A percentile compares a stretch with the other conserved stretches of the same genome.
Evolutionary conservation across 805 yeast genomes (phyloP).

Genomic region (Yarrowia alimentaria): DNA sequence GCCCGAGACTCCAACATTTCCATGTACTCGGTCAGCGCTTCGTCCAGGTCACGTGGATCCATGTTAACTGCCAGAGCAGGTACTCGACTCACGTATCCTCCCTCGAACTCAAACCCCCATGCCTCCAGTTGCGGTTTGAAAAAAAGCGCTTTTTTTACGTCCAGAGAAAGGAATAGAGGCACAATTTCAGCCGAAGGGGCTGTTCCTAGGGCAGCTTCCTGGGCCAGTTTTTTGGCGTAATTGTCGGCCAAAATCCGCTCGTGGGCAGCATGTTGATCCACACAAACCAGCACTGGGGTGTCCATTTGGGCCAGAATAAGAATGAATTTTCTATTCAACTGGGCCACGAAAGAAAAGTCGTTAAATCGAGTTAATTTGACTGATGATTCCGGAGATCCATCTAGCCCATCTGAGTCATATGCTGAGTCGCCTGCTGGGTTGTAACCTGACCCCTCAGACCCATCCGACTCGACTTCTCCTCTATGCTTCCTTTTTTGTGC

Average conservation of each 20-base stretch:
- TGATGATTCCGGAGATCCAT: no score
- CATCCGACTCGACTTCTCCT: no score
- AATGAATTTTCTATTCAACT: conserved; percentile 5
- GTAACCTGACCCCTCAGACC: no score
- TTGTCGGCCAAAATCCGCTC: conserved; percentile 6
- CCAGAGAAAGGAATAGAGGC: conserved; percentile 5
- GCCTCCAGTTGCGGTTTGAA: not conserved
- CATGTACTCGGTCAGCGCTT: conserved; percentile 1
- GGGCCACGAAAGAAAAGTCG: not conserved
- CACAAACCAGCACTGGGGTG: not conserved
- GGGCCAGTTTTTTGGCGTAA: no score
- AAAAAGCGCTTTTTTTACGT: conserved; percentile 3
- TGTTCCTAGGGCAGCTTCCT: no score
- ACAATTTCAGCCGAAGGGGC: not conserved
- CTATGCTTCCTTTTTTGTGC: conserved; percentile 5
- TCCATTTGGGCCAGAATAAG: not conserved
- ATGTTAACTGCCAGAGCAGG: not conserved
- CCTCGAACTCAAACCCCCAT: conserved; percentile 3
- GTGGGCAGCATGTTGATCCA: conserved; percentile 21
- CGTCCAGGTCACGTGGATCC: conserved; percentile 1
- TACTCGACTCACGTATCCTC: not conserved
- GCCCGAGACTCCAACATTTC: not conserved
- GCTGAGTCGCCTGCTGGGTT: no score
- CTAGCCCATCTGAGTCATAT: no score
- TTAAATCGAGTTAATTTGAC: not conserved